Evolutionary conservation across 164 flowering plant genomes (phyloP), one percentile per base, ranked within the genome.

Genomic region (Stephania yunnanensis): DNA sequence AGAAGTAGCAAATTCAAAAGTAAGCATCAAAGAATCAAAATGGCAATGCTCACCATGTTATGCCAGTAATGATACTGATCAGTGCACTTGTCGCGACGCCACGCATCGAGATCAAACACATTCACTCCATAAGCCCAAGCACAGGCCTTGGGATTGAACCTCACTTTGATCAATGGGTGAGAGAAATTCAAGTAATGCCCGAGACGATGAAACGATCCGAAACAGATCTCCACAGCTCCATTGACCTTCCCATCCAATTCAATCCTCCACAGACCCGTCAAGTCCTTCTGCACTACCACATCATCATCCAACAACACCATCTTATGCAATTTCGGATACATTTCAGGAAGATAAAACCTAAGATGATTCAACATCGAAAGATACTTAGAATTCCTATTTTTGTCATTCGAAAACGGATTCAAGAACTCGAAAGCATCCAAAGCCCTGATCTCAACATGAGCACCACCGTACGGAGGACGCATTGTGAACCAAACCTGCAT

Each of bases 71-170:
- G 94, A 77, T 91, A 93, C 76, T 85, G 82, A 30, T 91, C 97
- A 0, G 98, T 95, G 80, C 81, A 84, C 82, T 86, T 89, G 78
- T 90, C 97, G 7, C 82, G 85, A 81, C 94, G 89, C 98, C 98
- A 95, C 64, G 97, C 91, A 84, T 95, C 91, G 46, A 95, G 92
- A 81, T 95, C 94, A 77, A 93, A 91, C 66, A 95, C 77, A 80
- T 95, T 95, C 93, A 93, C 87, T 50, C 98, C 97, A 85, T 81
- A 92, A 10, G 98, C 97, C 98, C 98, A 95, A 1, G 94, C 98
- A 83, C 98, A 95, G 19, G 97, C 90, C 81, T 87, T 90, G 36
- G 97, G 95, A 72, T 87, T 92, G 72, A 93, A 90, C 75, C 69
- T 90, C 80, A 89, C 94, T 80, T 68, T 85, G 29, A 95, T 88